Base-by-base conservation (phyloP, 2,329 filamentous ascomycete species). In the Sclerotiophoma versabilis region DNA sequence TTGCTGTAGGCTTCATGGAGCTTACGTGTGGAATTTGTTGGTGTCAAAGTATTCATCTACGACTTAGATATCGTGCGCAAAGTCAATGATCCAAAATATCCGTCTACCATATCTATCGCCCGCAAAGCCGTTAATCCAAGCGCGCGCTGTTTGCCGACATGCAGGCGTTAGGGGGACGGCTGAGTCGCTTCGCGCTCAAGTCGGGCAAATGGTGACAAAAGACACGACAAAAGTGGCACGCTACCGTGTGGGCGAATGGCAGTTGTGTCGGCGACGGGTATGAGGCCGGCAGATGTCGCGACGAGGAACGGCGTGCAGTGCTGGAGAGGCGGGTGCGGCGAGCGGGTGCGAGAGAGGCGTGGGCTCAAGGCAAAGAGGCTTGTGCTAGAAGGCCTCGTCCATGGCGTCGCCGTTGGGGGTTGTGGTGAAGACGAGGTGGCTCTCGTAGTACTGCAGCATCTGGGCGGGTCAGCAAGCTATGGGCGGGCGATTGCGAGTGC, bases 371-470 rank as follows among this genome's bases (percentile, higher is more conserved):
- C 14, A 4, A 12, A 12, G 32, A 25, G 36, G 2, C 22, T 23
- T 17, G 33, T 33, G 4, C 50, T 45, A 54, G 39, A 39, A 17
- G 5, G 15, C 22, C 8, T 36, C n/a, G 33, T 54, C 39, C 45
- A 44, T 60, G 22, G 20, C 23, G n/a, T 64, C 57, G 30, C 60
- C 57, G 42, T 59, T 50, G 4, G 25, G 32, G 23, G 59, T 54
- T 8, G 60, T 37, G 26, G 60, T 64, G 57, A 71, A 71, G 30
- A 71, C 69, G 1, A 82, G 68, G 58, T 83, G 80, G 42, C 73
- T 76, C 60, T 82, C 80, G 63, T 82, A 83, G 62, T 82, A 83
- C 34, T 67, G 69, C 2, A 83, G 72, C 80, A 74, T 74, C 68
- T 72, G 30, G 11, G 5, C 2, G 14, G 2, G 32, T 67, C 20